Conservation (phyloP, 305 asterid species). For the Fraxinus platypoda region DNA sequence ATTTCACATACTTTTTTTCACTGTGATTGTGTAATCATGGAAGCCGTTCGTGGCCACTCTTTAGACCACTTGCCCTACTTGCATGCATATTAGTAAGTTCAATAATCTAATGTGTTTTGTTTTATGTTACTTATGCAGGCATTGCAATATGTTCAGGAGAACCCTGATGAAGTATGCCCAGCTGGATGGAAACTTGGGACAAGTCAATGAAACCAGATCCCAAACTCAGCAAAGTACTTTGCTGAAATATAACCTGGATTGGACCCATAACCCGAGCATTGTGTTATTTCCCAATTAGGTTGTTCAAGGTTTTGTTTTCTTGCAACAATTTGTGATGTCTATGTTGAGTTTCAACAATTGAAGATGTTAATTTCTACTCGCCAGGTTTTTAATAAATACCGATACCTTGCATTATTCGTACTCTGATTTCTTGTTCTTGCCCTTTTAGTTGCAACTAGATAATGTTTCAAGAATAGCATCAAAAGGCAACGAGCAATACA, state of each 20-base stretch:
- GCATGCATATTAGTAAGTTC: background rate
- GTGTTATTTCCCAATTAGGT: conserved; percentile 17
- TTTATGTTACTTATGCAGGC: conserved; percentile 45
- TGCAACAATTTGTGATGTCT: conserved; percentile 22
- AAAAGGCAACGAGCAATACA: background rate
- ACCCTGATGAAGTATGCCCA: conserved; percentile 99
- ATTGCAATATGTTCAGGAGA: conserved; percentile 87
- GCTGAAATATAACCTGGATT: conserved; percentile 53
- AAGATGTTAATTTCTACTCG: background rate
- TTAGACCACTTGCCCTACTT: background rate
- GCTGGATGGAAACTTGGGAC: conserved; percentile 99
- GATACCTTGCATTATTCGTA: background rate
- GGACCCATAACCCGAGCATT: background rate
- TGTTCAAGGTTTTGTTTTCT: background rate
- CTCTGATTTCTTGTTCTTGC: background rate
- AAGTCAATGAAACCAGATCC: conserved; percentile 97
- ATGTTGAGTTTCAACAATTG: conserved; percentile 20
- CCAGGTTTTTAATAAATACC: background rate
- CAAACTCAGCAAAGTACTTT: conserved; percentile 92
- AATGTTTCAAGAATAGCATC: background rate
- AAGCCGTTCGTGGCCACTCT: background rate
- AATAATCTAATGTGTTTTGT: background rate
- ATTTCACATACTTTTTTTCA: background rate
- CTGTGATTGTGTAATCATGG: background rate
- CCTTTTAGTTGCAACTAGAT: background rate